These are phyloP conservation scores for Penicillium manginii DNA, from an alignment of 495 filamentous ascomycete genomes.

Conservation along the genomic window DNA sequence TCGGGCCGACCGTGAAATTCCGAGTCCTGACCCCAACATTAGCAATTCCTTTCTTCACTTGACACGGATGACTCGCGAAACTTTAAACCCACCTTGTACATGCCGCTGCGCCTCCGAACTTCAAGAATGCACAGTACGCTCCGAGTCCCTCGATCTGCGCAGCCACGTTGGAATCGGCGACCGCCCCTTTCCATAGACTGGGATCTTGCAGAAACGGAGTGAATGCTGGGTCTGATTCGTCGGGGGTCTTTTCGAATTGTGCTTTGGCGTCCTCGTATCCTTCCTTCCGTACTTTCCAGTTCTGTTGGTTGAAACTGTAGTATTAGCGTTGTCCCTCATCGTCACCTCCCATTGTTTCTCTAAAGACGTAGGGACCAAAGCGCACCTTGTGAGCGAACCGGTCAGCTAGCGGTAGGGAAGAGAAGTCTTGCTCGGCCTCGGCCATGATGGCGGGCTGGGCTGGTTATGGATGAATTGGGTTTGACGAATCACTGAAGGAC, in stretches of 20 bases:
- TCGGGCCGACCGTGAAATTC: conserved; percentile 68
- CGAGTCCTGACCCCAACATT: conserved; percentile 62
- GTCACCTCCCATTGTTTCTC: neutral
- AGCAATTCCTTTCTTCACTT: conserved; percentile 2
- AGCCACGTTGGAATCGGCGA: conserved; percentile 94
- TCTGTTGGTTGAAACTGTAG: conserved; percentile 47
- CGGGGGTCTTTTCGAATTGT: conserved; percentile 80
- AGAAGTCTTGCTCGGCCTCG: conserved; percentile 79
- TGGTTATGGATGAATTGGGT: conserved; percentile 7
- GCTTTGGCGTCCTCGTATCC: conserved; percentile 93
- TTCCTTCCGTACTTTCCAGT: conserved; percentile 96
- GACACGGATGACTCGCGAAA: neutral
- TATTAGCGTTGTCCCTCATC: conserved; percentile 23
- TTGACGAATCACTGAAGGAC: neutral
- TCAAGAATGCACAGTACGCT: conserved; percentile 85
- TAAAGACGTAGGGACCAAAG: neutral
- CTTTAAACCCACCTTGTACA: conserved; percentile 64
- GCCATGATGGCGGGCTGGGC: conserved; percentile 41
- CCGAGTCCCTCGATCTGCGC: conserved; percentile 92
- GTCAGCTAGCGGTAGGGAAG: conserved; percentile 76
- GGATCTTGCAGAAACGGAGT: conserved; percentile 84
- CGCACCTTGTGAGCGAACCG: conserved; percentile 86
- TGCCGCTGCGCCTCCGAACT: conserved; percentile 78
- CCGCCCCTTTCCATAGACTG: conserved; percentile 87
- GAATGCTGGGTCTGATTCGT: conserved; percentile 86